Conservation (phyloP, 768 basidiomycete species). For the Serendipita sp. region DNA sequence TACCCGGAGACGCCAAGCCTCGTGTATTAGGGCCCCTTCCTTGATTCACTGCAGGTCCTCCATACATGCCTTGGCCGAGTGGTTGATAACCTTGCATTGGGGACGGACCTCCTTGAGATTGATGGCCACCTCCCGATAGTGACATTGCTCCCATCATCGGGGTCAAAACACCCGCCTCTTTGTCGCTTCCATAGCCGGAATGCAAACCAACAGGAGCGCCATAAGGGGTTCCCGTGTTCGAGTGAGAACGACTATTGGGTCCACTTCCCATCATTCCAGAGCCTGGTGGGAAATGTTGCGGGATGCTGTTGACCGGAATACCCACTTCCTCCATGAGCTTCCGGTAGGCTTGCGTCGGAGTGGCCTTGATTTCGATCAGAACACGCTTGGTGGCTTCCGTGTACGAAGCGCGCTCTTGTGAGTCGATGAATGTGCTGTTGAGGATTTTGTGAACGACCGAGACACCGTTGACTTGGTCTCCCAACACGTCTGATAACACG, state of each 20-base stretch:
- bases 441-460: slow-evolving; percentile 86
- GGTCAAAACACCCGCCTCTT: slow-evolving; percentile 60
- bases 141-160: slow-evolving; percentile 79
- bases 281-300: slow-evolving; percentile 58
- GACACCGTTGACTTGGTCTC: slow-evolving; percentile 92
- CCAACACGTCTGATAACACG: slow-evolving; percentile 82
- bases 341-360: slow-evolving; percentile 87
- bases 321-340: slow-evolving; percentile 91
- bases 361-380: slow-evolving; percentile 79
- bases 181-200: slow-evolving; percentile 54
- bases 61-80: slow-evolving; percentile 25
- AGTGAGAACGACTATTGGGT: slow-evolving; percentile 12
- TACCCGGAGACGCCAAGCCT: slow-evolving; percentile 26
- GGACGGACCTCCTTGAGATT: slow-evolving; percentile 51
- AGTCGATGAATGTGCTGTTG: slow-evolving; percentile 71
- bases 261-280: slow-evolving; percentile 24
- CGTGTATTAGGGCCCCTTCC: slow-evolving; percentile 29
- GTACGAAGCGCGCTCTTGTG: slow-evolving; percentile 46
- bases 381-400: slow-evolving; percentile 83
- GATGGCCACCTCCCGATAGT: slow-evolving; percentile 42
- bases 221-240: slow-evolving; percentile 14
- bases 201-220: slow-evolving; percentile 63
- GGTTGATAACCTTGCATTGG: slow-evolving; percentile 32
- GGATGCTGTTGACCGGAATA: slow-evolving; percentile 73
- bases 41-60: slow-evolving; percentile 18